Percentiles rank a stretch among this genome's conserved stretches.
Evolutionary conservation across 2,329 filamentous ascomycete species (phyloP).

Genomic region (Hymenoscyphus occultus): DNA sequence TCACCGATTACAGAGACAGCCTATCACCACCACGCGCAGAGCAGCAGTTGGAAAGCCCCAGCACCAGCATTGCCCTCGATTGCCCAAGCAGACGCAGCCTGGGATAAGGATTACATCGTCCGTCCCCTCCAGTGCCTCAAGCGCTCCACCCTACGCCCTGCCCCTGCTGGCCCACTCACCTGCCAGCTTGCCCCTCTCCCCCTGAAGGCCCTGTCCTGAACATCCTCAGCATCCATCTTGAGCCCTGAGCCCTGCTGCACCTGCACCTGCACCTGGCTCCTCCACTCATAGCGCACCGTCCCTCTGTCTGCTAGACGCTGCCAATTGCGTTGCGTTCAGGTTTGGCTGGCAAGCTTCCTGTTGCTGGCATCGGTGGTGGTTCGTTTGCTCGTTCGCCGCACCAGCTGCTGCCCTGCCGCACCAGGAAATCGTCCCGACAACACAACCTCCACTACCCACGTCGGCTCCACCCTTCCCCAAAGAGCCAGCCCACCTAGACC

Average conservation of each 20-base stretch:
- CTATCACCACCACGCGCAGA: no score
- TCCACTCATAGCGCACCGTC: neutral
- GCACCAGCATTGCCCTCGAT: neutral
- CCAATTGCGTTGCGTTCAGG: neutral
- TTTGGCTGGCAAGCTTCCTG: neutral
- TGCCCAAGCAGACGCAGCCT: neutral
- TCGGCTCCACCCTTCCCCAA: slow-evolving; percentile 15
- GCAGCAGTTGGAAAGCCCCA: no score
- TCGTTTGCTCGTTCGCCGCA: slow-evolving; percentile 5
- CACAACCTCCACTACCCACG: slow-evolving; percentile 16
- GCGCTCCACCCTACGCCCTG: neutral
- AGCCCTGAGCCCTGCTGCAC: slow-evolving; percentile 1
- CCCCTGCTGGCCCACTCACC: neutral
- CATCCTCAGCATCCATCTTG: neutral
- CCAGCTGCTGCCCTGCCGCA: neutral
- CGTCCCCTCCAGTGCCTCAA: neutral
- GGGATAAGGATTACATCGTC: neutral
- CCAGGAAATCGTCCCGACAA: slow-evolving; percentile 28
- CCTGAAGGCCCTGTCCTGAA: neutral
- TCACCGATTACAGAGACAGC: no score
- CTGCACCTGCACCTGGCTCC: neutral
- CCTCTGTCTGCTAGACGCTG: neutral
- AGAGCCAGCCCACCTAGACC: neutral
- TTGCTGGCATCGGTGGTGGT: neutral
- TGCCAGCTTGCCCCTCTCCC: no score